Conservation (phyloP, 164 flowering plant genomes). For the Amborella trichopoda region DNA sequence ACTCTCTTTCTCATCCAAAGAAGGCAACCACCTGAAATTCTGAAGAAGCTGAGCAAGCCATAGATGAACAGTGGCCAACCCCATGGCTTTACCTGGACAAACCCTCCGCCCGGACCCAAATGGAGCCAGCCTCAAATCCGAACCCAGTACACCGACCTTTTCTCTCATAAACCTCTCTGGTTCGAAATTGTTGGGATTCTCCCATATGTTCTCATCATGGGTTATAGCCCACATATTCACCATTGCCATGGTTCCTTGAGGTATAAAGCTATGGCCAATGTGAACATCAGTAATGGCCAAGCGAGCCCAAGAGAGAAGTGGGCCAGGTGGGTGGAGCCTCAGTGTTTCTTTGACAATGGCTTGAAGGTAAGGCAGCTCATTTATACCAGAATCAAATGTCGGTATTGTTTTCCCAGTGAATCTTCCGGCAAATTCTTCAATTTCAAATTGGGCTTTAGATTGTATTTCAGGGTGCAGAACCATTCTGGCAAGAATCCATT, state of each 20-base stretch:
- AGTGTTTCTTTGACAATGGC: constrained; percentile 22
- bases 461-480: constrained; percentile 24
- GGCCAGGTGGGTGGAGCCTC: constrained; percentile 26
- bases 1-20: constrained; percentile 11
- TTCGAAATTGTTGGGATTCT: constrained; percentile 13
- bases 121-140: constrained; percentile 32
- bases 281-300: constrained; percentile 22
- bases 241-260: constrained; percentile 37
- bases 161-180: constrained; percentile 18
- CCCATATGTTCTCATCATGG: constrained; percentile 18
- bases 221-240: constrained; percentile 47
- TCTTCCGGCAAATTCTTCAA: constrained; percentile 9
- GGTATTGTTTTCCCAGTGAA: no score
- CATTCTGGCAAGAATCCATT: constrained; percentile 29
- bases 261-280: constrained; percentile 18
- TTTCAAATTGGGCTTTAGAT: constrained; percentile 18
- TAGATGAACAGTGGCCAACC: constrained; percentile 19
- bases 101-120: constrained; percentile 33
- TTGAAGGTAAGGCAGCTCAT: constrained; percentile 19
- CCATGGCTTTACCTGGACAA: constrained; percentile 31
- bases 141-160: constrained; percentile 18
- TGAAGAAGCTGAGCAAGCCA: constrained; percentile 34
- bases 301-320: constrained; percentile 27
- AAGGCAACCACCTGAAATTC: constrained; percentile 17
- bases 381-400: constrained; percentile 15